These are phyloP conservation scores for Mortierella sp. DNA, from an alignment of 371 early-diverging fungal genomes.

Conservation along the genomic window DNA sequence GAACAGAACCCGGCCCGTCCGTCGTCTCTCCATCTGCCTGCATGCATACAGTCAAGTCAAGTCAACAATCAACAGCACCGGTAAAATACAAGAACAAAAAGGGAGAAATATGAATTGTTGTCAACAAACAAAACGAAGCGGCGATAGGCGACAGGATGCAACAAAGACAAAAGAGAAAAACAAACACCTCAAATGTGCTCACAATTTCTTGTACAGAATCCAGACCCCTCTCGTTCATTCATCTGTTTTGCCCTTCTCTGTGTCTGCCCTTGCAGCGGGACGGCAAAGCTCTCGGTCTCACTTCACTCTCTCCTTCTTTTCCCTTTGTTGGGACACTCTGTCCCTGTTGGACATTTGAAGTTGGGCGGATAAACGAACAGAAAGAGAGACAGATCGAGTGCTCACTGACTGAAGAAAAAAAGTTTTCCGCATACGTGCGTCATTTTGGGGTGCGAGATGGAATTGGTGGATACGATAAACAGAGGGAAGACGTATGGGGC, in stretches of 20 bases:
- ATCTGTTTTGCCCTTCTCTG: not conserved
- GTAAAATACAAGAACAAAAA: not conserved
- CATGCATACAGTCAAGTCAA: not conserved
- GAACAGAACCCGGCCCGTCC: not conserved
- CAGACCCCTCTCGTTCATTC: not conserved
- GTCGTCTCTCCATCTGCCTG: not conserved
- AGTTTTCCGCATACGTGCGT: not conserved
- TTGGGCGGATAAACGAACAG: not conserved
- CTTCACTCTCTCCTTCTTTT: not conserved
- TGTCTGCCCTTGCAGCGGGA: conserved; percentile 5
- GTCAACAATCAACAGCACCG: not conserved
- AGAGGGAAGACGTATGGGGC: not conserved
- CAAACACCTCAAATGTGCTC: not conserved
- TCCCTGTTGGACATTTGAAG: not conserved
- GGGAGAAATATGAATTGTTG: not conserved
- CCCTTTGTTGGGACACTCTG: not conserved
- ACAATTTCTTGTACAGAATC: not conserved
- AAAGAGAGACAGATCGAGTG: not conserved
- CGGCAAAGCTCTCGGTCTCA: conserved; percentile 1
- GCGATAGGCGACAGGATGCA: not conserved
- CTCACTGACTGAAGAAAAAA: not conserved
- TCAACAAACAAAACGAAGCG: not conserved
- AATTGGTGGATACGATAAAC: no score
- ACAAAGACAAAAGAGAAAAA: not conserved
- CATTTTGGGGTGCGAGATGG: not conserved